phyloP scores from a whole-genome alignment of 2,329 filamentous ascomycete genomes.

The Colletotrichum tanaceti region DNA sequence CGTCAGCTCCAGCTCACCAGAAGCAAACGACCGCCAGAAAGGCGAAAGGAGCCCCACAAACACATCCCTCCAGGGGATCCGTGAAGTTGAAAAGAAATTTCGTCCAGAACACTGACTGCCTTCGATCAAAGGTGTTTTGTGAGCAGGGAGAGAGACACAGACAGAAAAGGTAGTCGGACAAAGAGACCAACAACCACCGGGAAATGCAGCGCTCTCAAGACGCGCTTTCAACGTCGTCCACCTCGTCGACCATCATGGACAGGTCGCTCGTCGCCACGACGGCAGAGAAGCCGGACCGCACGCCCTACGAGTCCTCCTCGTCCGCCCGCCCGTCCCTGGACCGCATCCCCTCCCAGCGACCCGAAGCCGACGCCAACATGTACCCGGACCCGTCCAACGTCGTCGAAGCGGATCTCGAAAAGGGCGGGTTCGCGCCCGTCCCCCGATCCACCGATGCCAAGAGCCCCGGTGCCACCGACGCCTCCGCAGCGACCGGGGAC shows the following conservation, averaged over 20 bases:
- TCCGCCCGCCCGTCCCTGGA: conserved; percentile 42
- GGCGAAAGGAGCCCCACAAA: neutral
- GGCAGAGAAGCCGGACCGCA: conserved; percentile 39
- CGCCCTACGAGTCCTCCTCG: conserved; percentile 37
- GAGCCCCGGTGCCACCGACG: conserved; percentile 26
- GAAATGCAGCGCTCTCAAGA: conserved; percentile 25
- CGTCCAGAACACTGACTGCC: too few species aligned
- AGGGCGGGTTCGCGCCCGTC: conserved; percentile 42
- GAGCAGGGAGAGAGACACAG: neutral
- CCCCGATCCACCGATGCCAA: conserved; percentile 22
- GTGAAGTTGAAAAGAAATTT: neutral
- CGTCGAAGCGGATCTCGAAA: conserved; percentile 51
- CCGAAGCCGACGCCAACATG: conserved; percentile 51
- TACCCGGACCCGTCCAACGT: conserved; percentile 48
- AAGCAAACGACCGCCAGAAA: neutral
- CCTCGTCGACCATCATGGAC: conserved; percentile 40
- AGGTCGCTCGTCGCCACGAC: conserved; percentile 19
- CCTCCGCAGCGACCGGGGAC: neutral
- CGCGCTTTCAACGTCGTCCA: conserved; percentile 36
- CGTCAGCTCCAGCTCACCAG: neutral
- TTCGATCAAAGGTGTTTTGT: too few species aligned
- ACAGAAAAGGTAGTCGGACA: neutral
- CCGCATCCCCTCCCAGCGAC: conserved; percentile 49
- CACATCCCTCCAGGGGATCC: neutral
- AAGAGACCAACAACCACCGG: neutral